Percentiles rank a stretch among this genome's conserved stretches.
Evolutionary conservation across 306 rosid genomes (phyloP).

Genomic region (Pueraria montana): DNA sequence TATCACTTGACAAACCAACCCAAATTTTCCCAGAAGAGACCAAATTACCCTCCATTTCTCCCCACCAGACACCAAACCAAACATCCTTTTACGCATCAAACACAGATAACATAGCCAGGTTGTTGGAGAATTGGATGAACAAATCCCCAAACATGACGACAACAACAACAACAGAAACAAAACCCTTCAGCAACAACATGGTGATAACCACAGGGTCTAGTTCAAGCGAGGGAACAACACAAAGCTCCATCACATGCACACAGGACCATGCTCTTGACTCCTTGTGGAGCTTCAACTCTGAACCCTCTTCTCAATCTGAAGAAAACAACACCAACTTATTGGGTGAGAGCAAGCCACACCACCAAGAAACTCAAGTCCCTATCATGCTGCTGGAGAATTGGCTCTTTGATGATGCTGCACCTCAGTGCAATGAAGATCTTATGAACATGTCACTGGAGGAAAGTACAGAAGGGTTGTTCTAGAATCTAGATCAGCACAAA

Average conservation of each 20-base stretch:
- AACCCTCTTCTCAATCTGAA: slow-evolving; percentile 61
- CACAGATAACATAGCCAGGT: slow-evolving; percentile 75
- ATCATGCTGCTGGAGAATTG: slow-evolving; percentile 83
- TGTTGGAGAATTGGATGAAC: slow-evolving; percentile 81
- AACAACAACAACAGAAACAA: slow-evolving; percentile 2
- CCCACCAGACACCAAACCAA: not conserved
- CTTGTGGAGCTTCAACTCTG: slow-evolving; percentile 64
- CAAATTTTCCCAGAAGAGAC: slow-evolving; percentile 37
- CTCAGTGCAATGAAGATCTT: slow-evolving; percentile 65
- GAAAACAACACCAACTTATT: slow-evolving; percentile 36
- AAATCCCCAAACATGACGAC: slow-evolving; percentile 52
- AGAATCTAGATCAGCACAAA: too few species aligned
- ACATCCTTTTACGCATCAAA: slow-evolving; percentile 69
- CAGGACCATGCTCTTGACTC: slow-evolving; percentile 59
- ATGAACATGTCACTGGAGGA: slow-evolving; percentile 69
- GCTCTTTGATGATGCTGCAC: slow-evolving; percentile 75
- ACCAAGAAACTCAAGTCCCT: slow-evolving; percentile 60
- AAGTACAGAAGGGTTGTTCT: slow-evolving; percentile 56
- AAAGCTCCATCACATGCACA: slow-evolving; percentile 45
- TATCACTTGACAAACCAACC: slow-evolving; percentile 70
- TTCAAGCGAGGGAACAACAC: slow-evolving; percentile 65
- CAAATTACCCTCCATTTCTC: slow-evolving; percentile 23
- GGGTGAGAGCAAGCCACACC: slow-evolving; percentile 58
- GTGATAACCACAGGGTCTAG: slow-evolving; percentile 39
- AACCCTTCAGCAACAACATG: slow-evolving; percentile 14